Percentiles rank a stretch among this genome's conserved stretches.
Conservation (phyloP, 1,284 basidiomycete genomes). For the Apiotrichum porosum region DNA sequence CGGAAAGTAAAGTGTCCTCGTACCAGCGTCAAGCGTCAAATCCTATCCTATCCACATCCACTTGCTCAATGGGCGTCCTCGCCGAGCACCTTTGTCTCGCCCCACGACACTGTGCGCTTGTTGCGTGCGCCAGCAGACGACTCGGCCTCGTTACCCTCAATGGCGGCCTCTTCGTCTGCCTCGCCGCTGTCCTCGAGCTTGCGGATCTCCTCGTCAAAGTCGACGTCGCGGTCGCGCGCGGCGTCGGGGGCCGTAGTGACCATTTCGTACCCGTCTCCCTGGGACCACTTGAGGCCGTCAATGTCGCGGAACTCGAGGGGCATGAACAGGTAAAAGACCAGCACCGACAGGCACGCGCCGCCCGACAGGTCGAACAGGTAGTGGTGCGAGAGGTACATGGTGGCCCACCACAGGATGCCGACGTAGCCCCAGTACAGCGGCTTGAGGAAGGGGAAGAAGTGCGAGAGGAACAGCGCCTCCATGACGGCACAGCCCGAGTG, state of each 20-base stretch:
- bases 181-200: constrained; percentile 25
- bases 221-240: constrained; percentile 20
- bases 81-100: constrained; percentile 43
- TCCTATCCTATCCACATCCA: too few relatives aligned
- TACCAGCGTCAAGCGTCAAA: too few relatives aligned
- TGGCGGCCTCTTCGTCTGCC: constrained; percentile 25
- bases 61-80: constrained; percentile 13
- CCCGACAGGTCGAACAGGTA: constrained; percentile 96
- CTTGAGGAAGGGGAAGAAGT: constrained; percentile 80
- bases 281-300: constrained; percentile 52
- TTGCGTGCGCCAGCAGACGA: constrained; percentile 9
- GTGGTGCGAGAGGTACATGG: constrained; percentile 97
- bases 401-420: constrained; percentile 91
- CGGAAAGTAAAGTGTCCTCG: too few relatives aligned
- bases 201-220: constrained; percentile 48
- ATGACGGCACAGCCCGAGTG: constrained; percentile 89
- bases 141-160: constrained; percentile 3
- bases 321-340: constrained; percentile 82
- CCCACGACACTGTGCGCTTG: constrained; percentile 41
- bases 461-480: constrained; percentile 85
- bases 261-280: constrained; percentile 34
- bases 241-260: constrained; percentile 14
- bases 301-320: constrained; percentile 69
- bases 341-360: constrained; percentile 82
- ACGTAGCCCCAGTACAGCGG: constrained; percentile 76